Conservation (phyloP, 2,329 filamentous ascomycete genomes). For the Paracoccidioides lutzii region DNA sequence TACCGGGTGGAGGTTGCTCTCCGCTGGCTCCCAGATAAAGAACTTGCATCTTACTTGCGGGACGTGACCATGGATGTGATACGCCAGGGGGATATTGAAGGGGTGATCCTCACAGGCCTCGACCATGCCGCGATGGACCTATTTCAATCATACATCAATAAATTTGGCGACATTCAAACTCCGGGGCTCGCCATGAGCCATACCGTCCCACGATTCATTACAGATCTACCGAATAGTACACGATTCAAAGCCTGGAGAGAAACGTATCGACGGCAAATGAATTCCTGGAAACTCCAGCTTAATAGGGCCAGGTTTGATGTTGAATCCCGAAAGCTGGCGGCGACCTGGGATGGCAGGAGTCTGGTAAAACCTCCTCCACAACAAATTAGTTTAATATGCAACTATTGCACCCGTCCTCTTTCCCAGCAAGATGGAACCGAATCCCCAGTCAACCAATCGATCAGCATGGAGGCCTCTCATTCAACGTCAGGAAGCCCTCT, state of each 20-base stretch:
- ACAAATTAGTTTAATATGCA: constrained; percentile 47
- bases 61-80: constrained; percentile 40
- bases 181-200: constrained; percentile 48
- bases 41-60: constrained; percentile 41
- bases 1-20: constrained; percentile 51
- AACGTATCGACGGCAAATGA: constrained; percentile 48
- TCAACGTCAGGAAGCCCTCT: constrained; percentile 25
- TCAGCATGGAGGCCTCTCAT: constrained; percentile 21
- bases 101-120: constrained; percentile 49
- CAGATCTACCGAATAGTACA: constrained; percentile 38
- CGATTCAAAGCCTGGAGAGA: constrained; percentile 49
- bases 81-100: constrained; percentile 45
- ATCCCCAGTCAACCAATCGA: constrained; percentile 10
- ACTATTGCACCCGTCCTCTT: constrained; percentile 46
- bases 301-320: constrained; percentile 48
- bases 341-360: constrained; percentile 37
- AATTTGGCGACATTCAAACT: constrained; percentile 49
- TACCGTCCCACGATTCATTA: constrained; percentile 46
- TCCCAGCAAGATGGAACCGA: constrained; percentile 30
- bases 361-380: constrained; percentile 38
- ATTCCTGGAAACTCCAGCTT: constrained; percentile 48
- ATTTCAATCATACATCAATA: constrained; percentile 47
- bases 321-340: constrained; percentile 41
- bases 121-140: constrained; percentile 46
- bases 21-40: constrained; percentile 35